Percentiles rank a stretch among this genome's conserved stretches.
Evolutionary conservation across 495 filamentous ascomycete genomes (phyloP).

Genomic region (Xylaria grammica): DNA sequence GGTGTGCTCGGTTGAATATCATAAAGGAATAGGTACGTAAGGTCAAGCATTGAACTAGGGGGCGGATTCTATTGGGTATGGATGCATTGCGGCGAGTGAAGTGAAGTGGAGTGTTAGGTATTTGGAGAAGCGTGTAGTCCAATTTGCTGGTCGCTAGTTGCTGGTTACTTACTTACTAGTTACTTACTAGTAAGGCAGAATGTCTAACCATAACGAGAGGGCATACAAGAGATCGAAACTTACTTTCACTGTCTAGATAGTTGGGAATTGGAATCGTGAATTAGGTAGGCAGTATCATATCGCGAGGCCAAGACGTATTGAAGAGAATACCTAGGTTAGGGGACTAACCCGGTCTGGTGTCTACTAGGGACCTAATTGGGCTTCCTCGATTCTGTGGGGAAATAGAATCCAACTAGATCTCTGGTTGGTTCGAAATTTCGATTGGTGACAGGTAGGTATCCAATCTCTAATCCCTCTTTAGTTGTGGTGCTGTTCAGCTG

Average conservation of each 20-base stretch:
- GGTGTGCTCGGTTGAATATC: neutral
- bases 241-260: neutral
- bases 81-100: neutral
- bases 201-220: neutral
- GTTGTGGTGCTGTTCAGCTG: too few relatives aligned
- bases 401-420: neutral
- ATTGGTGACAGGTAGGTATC: too few relatives aligned
- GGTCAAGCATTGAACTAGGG: too few relatives aligned
- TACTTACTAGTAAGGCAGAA: too few relatives aligned
- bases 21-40: too few relatives aligned
- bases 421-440: neutral
- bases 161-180: too few relatives aligned
- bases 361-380: too few relatives aligned
- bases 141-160: too few relatives aligned
- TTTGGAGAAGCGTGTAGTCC: too few relatives aligned
- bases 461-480: too few relatives aligned
- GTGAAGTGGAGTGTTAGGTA: neutral
- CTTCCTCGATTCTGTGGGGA: neutral
- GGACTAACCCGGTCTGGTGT: too few relatives aligned
- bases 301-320: neutral
- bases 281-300: neutral
- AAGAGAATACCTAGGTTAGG: neutral
- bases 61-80: slow-evolving; percentile 5
- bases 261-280: neutral
- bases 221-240: neutral